Base-by-base conservation (phyloP, 169 alveolate species). In the Eimeria sp. region DNA sequence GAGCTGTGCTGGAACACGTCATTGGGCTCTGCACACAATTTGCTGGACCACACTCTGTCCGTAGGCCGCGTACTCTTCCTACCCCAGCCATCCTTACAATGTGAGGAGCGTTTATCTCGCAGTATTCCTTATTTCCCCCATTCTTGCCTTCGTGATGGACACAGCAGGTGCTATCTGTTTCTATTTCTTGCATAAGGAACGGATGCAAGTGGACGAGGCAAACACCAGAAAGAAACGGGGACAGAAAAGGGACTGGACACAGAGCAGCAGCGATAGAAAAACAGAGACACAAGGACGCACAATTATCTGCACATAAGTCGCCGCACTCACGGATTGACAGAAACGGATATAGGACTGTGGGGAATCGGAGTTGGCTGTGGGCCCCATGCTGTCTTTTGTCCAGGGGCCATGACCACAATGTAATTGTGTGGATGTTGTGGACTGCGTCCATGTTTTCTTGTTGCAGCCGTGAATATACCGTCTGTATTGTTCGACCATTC, bases 1-100 rank as follows among this genome's bases (percentile, higher is more conserved):
- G 66, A 60, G 78, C 66, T 85, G 77, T 85, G 91, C 62, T 85
- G 91, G 91, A 85, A 85, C 80, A 80, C 91, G 13, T 49, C 78
- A 16, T 37, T 54, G 80, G 91, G 91, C n/a, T 33, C 91, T 8
- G 18, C 40, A 46, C 62, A 85, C 78, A 60, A 85, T 58, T 56
- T 85, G 30, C 80, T 85, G 80, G 91, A 85, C 78, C 91, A 85
- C 91, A 85, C 91, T 0, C 62, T 85, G 40, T 85, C 56, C 18
- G 91, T 85, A 56, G 91, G 91, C 52, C 78, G n/a, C 64, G 78
- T 85, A n/a, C 37, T 85, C 64, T 85, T 85, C 60, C 66, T 62
- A n/a, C 49, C 58, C 2, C 62, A 60, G 43, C 76, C 78, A 40
- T 49, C 78, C 23, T 43, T 85, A 49, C 68, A 60, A 71, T 60